Percentiles rank a stretch among this genome's conserved stretches.
These are phyloP conservation scores for Sphaceloma murrayae DNA, from an alignment of 2,329 filamentous ascomycete genomes.

Conservation along the genomic window DNA sequence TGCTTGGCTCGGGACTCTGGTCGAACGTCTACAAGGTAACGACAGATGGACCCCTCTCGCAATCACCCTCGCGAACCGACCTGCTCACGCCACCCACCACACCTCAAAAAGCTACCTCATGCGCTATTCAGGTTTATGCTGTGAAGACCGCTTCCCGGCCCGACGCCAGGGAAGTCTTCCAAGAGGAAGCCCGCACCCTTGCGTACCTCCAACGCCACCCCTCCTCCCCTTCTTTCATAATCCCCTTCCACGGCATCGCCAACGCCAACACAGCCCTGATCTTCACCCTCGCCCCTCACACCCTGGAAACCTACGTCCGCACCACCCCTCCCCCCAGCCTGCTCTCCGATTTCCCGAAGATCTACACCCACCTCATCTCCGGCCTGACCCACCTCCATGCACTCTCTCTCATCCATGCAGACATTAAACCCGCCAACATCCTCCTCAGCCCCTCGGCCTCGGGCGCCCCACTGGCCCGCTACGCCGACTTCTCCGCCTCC, in stretches of 20 bases:
- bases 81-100: constrained; percentile 19
- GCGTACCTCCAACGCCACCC: constrained; percentile 24
- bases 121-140: constrained; percentile 24
- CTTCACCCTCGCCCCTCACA: constrained; percentile 24
- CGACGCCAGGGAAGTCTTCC: constrained; percentile 28
- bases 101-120: constrained; percentile 18
- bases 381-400: constrained; percentile 36
- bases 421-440: constrained; percentile 42
- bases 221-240: constrained; percentile 23
- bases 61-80: background rate
- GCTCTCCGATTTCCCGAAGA: constrained; percentile 29
- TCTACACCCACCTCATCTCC: constrained; percentile 33
- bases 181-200: constrained; percentile 28
- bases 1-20: constrained; percentile 30
- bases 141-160: constrained; percentile 27
- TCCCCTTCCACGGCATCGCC: constrained; percentile 28
- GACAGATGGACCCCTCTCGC: constrained; percentile 6
- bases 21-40: constrained; percentile 29
- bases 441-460: constrained; percentile 28
- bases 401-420: constrained; percentile 35
- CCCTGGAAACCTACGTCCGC: constrained; percentile 22
- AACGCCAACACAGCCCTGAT: constrained; percentile 25
- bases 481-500: constrained; percentile 38
- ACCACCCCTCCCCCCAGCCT: constrained; percentile 18
- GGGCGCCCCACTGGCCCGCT: constrained; percentile 25